Evolutionary conservation across 306 rosid species (phyloP), one percentile per base, ranked within the genome.

Genomic region (Casuarina glauca): DNA sequence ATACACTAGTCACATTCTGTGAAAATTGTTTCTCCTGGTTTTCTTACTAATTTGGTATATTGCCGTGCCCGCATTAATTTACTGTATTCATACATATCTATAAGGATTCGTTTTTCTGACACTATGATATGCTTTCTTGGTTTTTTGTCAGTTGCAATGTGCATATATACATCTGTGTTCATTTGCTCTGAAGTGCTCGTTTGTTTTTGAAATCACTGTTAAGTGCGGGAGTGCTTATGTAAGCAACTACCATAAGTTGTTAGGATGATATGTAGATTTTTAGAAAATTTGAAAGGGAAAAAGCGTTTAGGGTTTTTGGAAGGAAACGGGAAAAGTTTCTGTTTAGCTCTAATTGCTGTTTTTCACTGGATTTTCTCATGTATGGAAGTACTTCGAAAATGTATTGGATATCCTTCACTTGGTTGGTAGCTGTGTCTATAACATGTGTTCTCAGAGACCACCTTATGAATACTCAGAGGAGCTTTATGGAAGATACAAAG

Each of bases 401-500:
- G 48, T 41, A 15, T 66, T 66, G 48, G 26, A 41, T 17, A 9
- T 66, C 49, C 70, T 66, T 41, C 35, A 41, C 70, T 66, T 41
- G 35, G 48, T 66, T 41, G 70, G 42, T 66, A 7, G 70, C 26
- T 66, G 15, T 16, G 70, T 41, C 42, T 66, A 66, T 43, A 66
- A 48, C 6, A 66, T 66, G 35, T 66, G 50, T 41, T 66, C 70
- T 66, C 70, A 66, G 7, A 66, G 35, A 66, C 49, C 20, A 41
- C 70, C 50, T 41, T 66, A 41, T 66, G 70, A 7, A 0, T 66
- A 66, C 17, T 66, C 70, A 17, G 6, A 20, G 70, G 49, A 17
- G 70, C 50, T 66, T 66, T 66, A 66, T 41, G 50, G 42, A 7
- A 66, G 70, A 66, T 66, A 66, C 70, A 41, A 41, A 66, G 42